These are phyloP conservation scores for Rhodomyrtus tomentosa DNA, from an alignment of 345 rosid species.

Conservation along the genomic window DNA sequence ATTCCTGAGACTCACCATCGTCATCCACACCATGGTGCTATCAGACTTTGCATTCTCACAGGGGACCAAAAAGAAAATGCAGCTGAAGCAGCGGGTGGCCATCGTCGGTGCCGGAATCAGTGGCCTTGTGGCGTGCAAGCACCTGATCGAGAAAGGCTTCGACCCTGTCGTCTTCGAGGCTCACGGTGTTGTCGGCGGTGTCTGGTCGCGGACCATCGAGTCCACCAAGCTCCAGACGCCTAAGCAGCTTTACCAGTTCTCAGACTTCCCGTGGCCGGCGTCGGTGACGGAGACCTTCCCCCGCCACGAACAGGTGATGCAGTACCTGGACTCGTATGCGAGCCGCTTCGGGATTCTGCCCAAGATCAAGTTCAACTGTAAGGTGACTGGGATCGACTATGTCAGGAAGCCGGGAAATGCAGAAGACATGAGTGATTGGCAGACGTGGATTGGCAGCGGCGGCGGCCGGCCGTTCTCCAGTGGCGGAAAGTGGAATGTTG, in stretches of 20 bases:
- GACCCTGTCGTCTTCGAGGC: slow-evolving; percentile 19
- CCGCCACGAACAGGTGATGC: slow-evolving; percentile 18
- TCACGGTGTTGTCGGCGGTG: slow-evolving; percentile 11
- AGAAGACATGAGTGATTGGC: slow-evolving; percentile 9
- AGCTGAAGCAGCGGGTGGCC: slow-evolving; percentile 8
- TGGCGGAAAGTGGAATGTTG: slow-evolving; percentile 21
- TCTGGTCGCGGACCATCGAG: slow-evolving; percentile 20
- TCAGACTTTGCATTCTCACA: no score
- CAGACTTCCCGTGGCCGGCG: slow-evolving; percentile 31
- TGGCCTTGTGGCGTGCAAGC: slow-evolving; percentile 29
- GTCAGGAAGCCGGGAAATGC: background rate
- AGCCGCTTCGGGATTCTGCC: slow-evolving; percentile 14
- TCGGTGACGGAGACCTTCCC: slow-evolving; percentile 14
- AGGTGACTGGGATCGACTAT: slow-evolving; percentile 14
- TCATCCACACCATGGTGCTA: background rate
- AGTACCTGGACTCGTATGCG: slow-evolving; percentile 18
- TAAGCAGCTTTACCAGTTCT: slow-evolving; percentile 22
- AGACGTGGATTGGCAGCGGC: slow-evolving; percentile 19
- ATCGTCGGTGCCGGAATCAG: slow-evolving; percentile 36
- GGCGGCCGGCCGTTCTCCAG: slow-evolving; percentile 9
- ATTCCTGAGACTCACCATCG: background rate
- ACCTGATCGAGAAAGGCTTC: slow-evolving; percentile 17
- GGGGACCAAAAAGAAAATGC: no score
- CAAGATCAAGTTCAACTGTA: slow-evolving; percentile 15
- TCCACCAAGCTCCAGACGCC: slow-evolving; percentile 35